A percentile compares a stretch with the other conserved stretches of the same genome.
phyloP scores from a whole-genome alignment of 2,329 filamentous ascomycete genomes.

The Beauveria sp. region DNA sequence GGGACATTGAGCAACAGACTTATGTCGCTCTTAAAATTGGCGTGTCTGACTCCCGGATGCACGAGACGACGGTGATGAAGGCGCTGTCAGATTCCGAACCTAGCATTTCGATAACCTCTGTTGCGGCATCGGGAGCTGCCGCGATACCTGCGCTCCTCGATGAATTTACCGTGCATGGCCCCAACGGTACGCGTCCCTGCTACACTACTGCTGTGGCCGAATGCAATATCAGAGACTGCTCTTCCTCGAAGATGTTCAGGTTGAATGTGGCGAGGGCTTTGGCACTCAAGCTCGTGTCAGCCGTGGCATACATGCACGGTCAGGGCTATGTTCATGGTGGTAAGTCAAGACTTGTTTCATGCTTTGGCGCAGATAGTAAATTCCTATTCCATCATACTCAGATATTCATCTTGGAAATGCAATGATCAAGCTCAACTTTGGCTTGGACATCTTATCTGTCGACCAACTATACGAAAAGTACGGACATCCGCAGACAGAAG shows the following conservation, averaged over 20 bases:
- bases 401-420: conserved; percentile 22
- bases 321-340: conserved; percentile 22
- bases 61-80: neutral
- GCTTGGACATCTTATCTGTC: conserved; percentile 20
- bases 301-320: conserved; percentile 20
- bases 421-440: conserved; percentile 11
- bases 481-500: conserved; percentile 21
- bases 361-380: conserved; percentile 10
- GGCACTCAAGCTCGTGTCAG: conserved; percentile 17
- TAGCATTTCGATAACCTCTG: neutral
- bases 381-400: conserved; percentile 11
- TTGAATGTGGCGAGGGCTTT: conserved; percentile 16
- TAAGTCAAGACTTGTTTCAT: conserved; percentile 22
- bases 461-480: conserved; percentile 24
- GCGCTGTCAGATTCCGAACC: neutral
- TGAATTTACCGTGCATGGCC: conserved; percentile 15
- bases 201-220: conserved; percentile 16
- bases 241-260: conserved; percentile 14
- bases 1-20: conserved; percentile 19
- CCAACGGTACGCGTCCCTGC: conserved; percentile 18
- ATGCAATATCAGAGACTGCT: conserved; percentile 15
- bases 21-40: conserved; percentile 16
- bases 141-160: conserved; percentile 14
- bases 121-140: neutral
- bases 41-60: neutral